These are phyloP conservation scores for Cudoniella acicularis DNA, from an alignment of 495 filamentous ascomycete genomes.

Conservation along the genomic window DNA sequence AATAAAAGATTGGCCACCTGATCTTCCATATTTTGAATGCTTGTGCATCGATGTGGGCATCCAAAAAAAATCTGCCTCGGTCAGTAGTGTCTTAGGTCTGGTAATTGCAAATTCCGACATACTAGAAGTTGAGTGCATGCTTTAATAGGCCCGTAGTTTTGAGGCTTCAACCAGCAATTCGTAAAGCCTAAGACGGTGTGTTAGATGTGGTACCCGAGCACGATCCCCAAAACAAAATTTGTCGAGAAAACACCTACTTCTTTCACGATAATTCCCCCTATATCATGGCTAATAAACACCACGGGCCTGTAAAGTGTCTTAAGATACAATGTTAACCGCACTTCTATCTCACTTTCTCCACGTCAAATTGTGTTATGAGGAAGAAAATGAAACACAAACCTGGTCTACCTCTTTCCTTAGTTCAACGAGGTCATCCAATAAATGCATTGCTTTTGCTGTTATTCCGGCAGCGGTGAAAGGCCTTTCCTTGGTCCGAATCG, in stretches of 20 bases:
- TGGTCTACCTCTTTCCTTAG: not conserved
- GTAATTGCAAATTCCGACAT: slow-evolving; percentile 6
- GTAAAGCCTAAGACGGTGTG: slow-evolving; percentile 2
- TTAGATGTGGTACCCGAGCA: no score
- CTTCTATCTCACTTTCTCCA: no score
- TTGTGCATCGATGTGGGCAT: slow-evolving; percentile 11
- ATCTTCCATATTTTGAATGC: slow-evolving; percentile 15
- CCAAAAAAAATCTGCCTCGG: slow-evolving; percentile 25
- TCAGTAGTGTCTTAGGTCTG: not conserved
- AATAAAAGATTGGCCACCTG: slow-evolving; percentile 10
- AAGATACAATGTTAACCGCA: not conserved
- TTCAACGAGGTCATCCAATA: slow-evolving; percentile 6
- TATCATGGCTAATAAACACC: slow-evolving; percentile 23
- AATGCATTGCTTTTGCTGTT: slow-evolving; percentile 1
- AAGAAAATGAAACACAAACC: slow-evolving; percentile 3
- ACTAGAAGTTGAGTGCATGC: slow-evolving; percentile 19
- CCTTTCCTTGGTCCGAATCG: not conserved
- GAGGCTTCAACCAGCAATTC: not conserved
- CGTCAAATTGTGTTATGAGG: not conserved
- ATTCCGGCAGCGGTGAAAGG: no score
- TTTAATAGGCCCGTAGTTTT: slow-evolving; percentile 16
- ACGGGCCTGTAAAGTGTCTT: slow-evolving; percentile 16
- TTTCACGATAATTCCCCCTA: slow-evolving; percentile 25
- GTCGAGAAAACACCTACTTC: slow-evolving; percentile 10
- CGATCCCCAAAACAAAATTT: not conserved